phyloP scores from a whole-genome alignment of 2,329 filamentous ascomycete species.

The Diaporthe ampelina region DNA sequence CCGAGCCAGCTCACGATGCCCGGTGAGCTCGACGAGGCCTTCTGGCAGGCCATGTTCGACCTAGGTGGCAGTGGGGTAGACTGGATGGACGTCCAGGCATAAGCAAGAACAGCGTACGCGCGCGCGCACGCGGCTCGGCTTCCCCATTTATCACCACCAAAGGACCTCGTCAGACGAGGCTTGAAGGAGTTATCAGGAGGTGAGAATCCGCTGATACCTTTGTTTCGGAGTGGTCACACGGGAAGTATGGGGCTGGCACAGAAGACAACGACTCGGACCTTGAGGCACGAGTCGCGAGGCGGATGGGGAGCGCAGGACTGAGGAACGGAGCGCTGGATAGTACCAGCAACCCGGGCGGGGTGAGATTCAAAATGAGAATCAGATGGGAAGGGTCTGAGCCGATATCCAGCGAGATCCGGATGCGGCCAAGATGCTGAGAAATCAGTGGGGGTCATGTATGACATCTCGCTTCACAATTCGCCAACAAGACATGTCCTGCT shows the following conservation, averaged over 20 bases:
- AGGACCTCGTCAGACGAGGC: slow-evolving; percentile 17
- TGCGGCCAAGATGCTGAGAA: neutral
- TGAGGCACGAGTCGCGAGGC: neutral
- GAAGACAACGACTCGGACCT: neutral
- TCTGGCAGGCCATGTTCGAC: slow-evolving; percentile 41
- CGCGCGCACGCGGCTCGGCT: neutral
- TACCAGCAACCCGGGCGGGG: neutral
- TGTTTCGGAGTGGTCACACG: slow-evolving; percentile 20
- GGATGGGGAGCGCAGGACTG: too few relatives aligned
- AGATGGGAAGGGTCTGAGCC: neutral
- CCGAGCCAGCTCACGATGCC: slow-evolving; percentile 24
- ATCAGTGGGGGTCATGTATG: neutral
- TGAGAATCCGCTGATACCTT: slow-evolving; percentile 18
- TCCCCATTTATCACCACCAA: slow-evolving; percentile 4
- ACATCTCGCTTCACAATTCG: neutral
- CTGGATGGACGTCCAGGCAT: slow-evolving; percentile 34
- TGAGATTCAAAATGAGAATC: slow-evolving; percentile 10
- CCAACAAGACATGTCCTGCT: neutral
- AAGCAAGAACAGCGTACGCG: neutral
- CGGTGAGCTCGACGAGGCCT: slow-evolving; percentile 38
- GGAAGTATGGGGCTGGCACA: neutral
- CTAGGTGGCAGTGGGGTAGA: slow-evolving; percentile 19
- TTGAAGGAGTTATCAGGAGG: slow-evolving; percentile 25
- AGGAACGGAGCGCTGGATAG: neutral
- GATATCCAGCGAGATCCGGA: neutral